These are phyloP conservation scores for Candida anglica DNA, from an alignment of 805 yeast genomes.

Conservation along the genomic window DNA sequence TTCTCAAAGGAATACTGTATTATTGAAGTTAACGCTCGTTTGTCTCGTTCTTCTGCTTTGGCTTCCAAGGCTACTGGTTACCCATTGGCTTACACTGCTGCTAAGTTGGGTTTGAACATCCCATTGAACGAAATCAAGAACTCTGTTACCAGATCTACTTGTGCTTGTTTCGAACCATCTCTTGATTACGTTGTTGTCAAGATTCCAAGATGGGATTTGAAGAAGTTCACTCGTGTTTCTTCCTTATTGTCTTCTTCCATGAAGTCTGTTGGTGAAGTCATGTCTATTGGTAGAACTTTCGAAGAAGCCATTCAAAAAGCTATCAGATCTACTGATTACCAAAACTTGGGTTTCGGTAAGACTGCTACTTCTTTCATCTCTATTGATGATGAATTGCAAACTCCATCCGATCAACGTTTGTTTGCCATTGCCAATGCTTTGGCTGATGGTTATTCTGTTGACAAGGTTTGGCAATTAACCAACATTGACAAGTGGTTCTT, in stretches of 20 bases:
- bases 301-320: slow-evolving; percentile 99
- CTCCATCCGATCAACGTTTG: slow-evolving; percentile 96
- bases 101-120: slow-evolving; percentile 91
- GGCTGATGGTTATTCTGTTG: slow-evolving; percentile 83
- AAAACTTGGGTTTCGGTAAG: slow-evolving; percentile 87
- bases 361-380: slow-evolving; percentile 87
- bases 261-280: slow-evolving; percentile 99
- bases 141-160: slow-evolving; percentile 93
- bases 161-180: slow-evolving; percentile 96
- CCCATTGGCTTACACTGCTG: slow-evolving; percentile 98
- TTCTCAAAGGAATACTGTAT: slow-evolving; percentile 94
- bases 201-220: slow-evolving; percentile 97
- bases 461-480: slow-evolving; percentile 85
- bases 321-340: slow-evolving; percentile 91
- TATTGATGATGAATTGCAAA: slow-evolving; percentile 87
- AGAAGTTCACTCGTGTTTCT: slow-evolving; percentile 93
- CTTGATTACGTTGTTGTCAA: slow-evolving; percentile 94
- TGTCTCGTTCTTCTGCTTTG: slow-evolving; percentile 94
- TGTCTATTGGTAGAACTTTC: slow-evolving; percentile 97
- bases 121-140: slow-evolving; percentile 94
- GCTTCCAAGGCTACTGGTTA: slow-evolving; percentile 99
- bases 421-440: slow-evolving; percentile 96
- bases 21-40: slow-evolving; percentile 95
- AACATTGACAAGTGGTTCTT: slow-evolving; percentile 96
- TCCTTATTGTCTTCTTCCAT: slow-evolving; percentile 92